Base-by-base conservation (phyloP, 2,329 filamentous ascomycete genomes). In the Apiospora arundinis region DNA sequence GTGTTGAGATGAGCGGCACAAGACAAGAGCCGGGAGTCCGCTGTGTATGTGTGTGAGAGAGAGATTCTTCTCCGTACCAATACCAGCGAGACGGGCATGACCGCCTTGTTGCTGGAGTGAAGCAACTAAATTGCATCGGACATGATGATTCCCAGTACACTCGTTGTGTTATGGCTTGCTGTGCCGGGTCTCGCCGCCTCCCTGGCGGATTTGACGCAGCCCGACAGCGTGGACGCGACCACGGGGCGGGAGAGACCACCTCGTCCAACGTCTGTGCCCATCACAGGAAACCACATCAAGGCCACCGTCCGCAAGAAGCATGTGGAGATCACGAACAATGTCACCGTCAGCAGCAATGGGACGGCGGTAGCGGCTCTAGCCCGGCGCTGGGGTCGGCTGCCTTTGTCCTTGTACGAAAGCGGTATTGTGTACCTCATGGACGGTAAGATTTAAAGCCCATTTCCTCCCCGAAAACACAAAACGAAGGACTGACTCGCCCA, bases 341-440 rank as follows among this genome's bases (percentile, higher is more conserved):
- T 45, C 23, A 67, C 70, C n/a, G n/a, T n/a, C 21, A 63, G 32
- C 56, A 63, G 56, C 32, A 63, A 40, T 40, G 32, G 8, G 32
- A 63, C 56, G 32, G n/a, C 32, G 2, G 9, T 32, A 7, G n/a
- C 18, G 5, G 32, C 32, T 2, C 32, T 74, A 25, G n/a, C 49
- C 14, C 69, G 42, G 37, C 72, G 74, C 66, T 74, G 76, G 69
- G 73, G 74, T 48, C 69, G 76, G 28, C 75, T 77, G 40, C 75
- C 75, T 11, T 49, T 79, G 3, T 71, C 72, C 2, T 71, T 75
- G 42, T 79, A 77, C 67, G 77, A 75, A 32, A 74, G 73, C 12
- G 80, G 80, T 4, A 80, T 81, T 25, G 79, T 79, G 4, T 82
- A 82, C 68, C 78, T 80, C 70, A 73, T 82, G 21, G 76, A 81